These are phyloP conservation scores for thale cress (Arabidopsis thaliana) DNA, from an alignment of 345 rosid genomes.

Conservation along the genomic window TAIR10.1 NC_003070.9:10994501-10995000, in stretches of 20 bases:
- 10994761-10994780: background rate
- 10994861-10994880: slow-evolving; percentile 19
- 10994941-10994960: slow-evolving; percentile 54
- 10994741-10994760: background rate
- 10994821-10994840: background rate
- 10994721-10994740: slow-evolving; percentile 11
- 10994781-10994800: background rate
- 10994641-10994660: slow-evolving; percentile 1
- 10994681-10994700: background rate
- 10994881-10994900: slow-evolving; percentile 50
- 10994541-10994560: slow-evolving; percentile 2
- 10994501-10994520: background rate
- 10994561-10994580: background rate
- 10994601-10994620: slow-evolving; percentile 13
- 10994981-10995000: slow-evolving; percentile 57
- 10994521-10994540: background rate
- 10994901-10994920: slow-evolving; percentile 49
- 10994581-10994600: background rate
- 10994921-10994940: slow-evolving; percentile 46
- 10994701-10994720: slow-evolving; percentile 1
- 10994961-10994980: slow-evolving; percentile 54
- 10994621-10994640: slow-evolving; percentile 16
- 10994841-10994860: slow-evolving; percentile 15
- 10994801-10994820: background rate
- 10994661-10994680: background rate